Evolutionary conservation across 768 basidiomycete genomes (phyloP).

Genomic region (Clavulina sp.): DNA sequence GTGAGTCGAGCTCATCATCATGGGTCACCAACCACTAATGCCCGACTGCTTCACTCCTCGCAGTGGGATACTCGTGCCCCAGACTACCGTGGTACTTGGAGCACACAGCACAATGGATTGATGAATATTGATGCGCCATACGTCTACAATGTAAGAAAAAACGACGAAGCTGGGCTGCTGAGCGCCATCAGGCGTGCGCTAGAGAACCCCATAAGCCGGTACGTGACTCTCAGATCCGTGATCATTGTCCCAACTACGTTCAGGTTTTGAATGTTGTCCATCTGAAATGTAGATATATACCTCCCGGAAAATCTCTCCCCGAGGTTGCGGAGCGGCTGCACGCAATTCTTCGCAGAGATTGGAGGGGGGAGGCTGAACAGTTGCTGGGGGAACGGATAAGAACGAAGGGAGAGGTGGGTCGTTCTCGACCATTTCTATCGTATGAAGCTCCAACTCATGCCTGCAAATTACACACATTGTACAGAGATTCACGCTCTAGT

Average conservation of each 20-base stretch:
- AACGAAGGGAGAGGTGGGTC: too few relatives aligned
- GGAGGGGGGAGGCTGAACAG: not conserved
- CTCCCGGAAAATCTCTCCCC: not conserved
- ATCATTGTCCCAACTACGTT: too few relatives aligned
- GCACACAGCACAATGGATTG: constrained; percentile 15
- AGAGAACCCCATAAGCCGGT: constrained; percentile 11
- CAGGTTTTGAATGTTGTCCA: too few relatives aligned
- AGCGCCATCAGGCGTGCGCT: constrained; percentile 11
- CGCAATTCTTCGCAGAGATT: constrained; percentile 6
- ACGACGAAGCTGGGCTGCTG: constrained; percentile 8
- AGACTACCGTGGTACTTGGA: constrained; percentile 14
- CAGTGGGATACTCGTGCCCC: constrained; percentile 14
- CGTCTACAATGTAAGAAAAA: constrained; percentile 15
- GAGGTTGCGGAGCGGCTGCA: constrained; percentile 2
- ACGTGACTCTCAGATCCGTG: too few relatives aligned
- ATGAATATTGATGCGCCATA: constrained; percentile 13
- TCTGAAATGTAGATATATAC: too few relatives aligned
- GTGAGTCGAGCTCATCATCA: too few relatives aligned
- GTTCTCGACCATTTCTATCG: too few relatives aligned
- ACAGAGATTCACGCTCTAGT: too few relatives aligned
- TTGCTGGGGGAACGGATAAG: not conserved
- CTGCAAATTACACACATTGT: too few relatives aligned
- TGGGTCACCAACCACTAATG: too few relatives aligned
- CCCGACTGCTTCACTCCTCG: too few relatives aligned
- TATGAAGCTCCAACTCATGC: too few relatives aligned